Evolutionary conservation across 179 eudicot genomes (phyloP), one percentile per base, ranked within the genome.

Genomic region (Spinacia oleracea): DNA sequence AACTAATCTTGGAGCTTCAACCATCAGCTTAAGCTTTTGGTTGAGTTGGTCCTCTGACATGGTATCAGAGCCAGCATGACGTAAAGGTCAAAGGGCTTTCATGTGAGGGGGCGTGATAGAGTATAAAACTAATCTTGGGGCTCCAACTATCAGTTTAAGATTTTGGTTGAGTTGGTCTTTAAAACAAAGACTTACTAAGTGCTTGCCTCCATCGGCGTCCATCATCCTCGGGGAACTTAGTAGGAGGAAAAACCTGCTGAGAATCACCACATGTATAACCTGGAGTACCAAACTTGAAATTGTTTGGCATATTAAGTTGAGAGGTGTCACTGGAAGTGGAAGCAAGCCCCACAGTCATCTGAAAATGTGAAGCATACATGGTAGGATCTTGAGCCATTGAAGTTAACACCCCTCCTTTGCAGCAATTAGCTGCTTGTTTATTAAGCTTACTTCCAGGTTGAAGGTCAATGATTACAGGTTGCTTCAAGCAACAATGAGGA

Each of bases 131-230:
- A n/a, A n/a, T n/a, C n/a, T n/a, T n/a, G n/a, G n/a, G n/a, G n/a
- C n/a, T n/a, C n/a, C n/a, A n/a, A n/a, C n/a, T n/a, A n/a, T n/a
- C n/a, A n/a, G n/a, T n/a, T n/a, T n/a, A n/a, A n/a, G n/a, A n/a
- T n/a, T n/a, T n/a, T n/a, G n/a, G n/a, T n/a, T n/a, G n/a, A n/a
- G n/a, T n/a, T n/a, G n/a, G n/a, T n/a, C n/a, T n/a, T n/a, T n/a
- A n/a, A n/a, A n/a, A n/a, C n/a, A n/a, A 40, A 43, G 3, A 86
- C 89, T 83, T 84, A 95, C 98, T 84, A 70, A 89, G 83, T 6
- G 98, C 95, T 82, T 93, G 97, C 56, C 91, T 93, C 81, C 75
- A 82, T 65, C 97, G 81, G 0, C 98, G 93, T 2, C 97, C 97
- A 40, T 87, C 81, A 84, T 93, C 97, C 75, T 83, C 86, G 0